Base-by-base conservation (phyloP, 331 rosid species). In the Saraca asoca region DNA sequence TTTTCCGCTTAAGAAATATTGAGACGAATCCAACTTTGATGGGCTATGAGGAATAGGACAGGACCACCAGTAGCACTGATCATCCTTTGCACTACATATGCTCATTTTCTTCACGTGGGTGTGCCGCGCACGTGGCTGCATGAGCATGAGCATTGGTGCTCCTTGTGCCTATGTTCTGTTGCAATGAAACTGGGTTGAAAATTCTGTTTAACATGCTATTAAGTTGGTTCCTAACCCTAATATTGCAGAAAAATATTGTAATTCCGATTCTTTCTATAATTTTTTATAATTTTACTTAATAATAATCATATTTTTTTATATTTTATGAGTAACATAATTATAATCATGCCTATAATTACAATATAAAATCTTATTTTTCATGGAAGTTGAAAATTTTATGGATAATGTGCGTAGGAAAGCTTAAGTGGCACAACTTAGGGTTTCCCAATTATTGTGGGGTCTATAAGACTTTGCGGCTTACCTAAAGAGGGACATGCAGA, bases 401-500 rank as follows among this genome's bases (percentile, higher is more conserved):
- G 78, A 44, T 43, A 68, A 42, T 42, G 45, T 18, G 12, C 12
- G 1, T 64, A 50, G 48, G 50, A 44, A 3, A 44, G 66, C 24
- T 53, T 53, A 24, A 24, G 31, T 24, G 66, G 71, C 33, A 75
- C 80, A 67, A 69, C 80, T 58, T 55, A 62, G 13, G 15, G 50
- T 35, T 52, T 60, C 24, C 59, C 38, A 38, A 50, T 56, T 29
- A 17, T 0, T 3, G 17, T 1, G 15, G 39, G 29, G 81, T 75
- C 66, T 52, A 18, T 44, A 10, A 68, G 88, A 62, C 79, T 61
- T 62, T 52, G 31, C 31, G 83, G 88, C 64, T 68, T 54, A 62
- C 73, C 11, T 74, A 82, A 88, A 81, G 88, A 74, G 90, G 81
- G 65, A 79, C 96, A 83, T 17, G 54, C 13, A 72, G 78, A 76